Conservation (phyloP, 2,329 filamentous ascomycete species). For the Chaetomium sp. region DNA sequence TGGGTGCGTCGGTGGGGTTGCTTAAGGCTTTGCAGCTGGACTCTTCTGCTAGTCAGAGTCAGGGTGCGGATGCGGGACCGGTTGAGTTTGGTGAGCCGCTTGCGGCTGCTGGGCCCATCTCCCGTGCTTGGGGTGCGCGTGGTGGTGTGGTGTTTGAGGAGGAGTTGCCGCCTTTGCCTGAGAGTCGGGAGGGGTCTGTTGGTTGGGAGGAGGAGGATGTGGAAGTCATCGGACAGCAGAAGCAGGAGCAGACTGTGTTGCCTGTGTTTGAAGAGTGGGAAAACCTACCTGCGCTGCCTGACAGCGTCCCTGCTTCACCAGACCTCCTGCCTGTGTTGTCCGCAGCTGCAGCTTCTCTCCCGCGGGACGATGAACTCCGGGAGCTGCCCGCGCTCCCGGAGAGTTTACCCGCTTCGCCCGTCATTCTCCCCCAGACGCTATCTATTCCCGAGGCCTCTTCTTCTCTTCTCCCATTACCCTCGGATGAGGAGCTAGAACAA, state of each 20-base stretch:
- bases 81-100: constrained; percentile 11
- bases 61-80: background rate
- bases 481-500: background rate
- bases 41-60: constrained; percentile 7
- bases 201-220: background rate
- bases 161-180: constrained; percentile 11
- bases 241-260: too few relatives aligned
- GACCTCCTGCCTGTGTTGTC: background rate
- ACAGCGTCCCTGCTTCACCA: background rate
- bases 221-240: too few relatives aligned
- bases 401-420: constrained; percentile 1
- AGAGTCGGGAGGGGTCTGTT: constrained; percentile 1
- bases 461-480: background rate
- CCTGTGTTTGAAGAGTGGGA: background rate
- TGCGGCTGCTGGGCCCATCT: constrained; percentile 15
- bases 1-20: background rate
- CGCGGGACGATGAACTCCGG: background rate
- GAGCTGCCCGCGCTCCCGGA: background rate
- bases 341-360: background rate
- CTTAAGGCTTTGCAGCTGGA: constrained; percentile 16
- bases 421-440: background rate
- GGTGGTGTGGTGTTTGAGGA: background rate
- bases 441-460: background rate
- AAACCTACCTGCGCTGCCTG: constrained; percentile 1
- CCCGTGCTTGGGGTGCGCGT: too few relatives aligned